Conservation (phyloP, 805 yeast genomes). For the Wickerhamomyces ciferrii region DNA sequence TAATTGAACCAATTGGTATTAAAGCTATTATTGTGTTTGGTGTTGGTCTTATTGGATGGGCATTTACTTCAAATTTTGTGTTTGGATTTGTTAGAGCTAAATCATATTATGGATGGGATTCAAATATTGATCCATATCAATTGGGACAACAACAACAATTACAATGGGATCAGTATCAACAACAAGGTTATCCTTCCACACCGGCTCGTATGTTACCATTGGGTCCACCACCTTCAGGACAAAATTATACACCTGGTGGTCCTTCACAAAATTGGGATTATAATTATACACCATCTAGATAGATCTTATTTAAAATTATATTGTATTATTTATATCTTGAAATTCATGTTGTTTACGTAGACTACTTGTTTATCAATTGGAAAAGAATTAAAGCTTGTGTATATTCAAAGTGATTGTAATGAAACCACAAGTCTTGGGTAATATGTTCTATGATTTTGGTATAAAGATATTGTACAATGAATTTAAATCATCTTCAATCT, state of each 20-base stretch:
- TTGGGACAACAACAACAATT: constrained; percentile 4
- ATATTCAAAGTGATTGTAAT: too few relatives aligned
- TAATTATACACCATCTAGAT: not conserved
- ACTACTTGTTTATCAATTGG: too few relatives aligned
- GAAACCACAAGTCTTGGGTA: too few relatives aligned
- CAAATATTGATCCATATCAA: constrained; percentile 3
- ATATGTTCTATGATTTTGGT: too few relatives aligned
- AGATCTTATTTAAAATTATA: too few relatives aligned
- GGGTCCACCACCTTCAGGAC: not conserved
- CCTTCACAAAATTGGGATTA: not conserved
- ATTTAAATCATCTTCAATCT: too few relatives aligned
- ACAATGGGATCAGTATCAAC: constrained; percentile 2
- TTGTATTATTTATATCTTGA: too few relatives aligned
- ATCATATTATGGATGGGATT: constrained; percentile 31
- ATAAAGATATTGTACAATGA: too few relatives aligned
- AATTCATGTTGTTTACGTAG: too few relatives aligned
- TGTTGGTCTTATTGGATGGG: constrained; percentile 33
- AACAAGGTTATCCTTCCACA: not conserved
- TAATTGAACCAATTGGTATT: constrained; percentile 63
- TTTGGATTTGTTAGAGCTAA: constrained; percentile 62
- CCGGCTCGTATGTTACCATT: not conserved
- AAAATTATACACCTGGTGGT: not conserved
- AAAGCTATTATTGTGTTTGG: constrained; percentile 46
- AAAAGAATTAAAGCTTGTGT: too few relatives aligned
- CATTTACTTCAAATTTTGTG: constrained; percentile 56